Conservation (phyloP, 352 stramenopile species). For the Globisporangium apiculatum region DNA sequence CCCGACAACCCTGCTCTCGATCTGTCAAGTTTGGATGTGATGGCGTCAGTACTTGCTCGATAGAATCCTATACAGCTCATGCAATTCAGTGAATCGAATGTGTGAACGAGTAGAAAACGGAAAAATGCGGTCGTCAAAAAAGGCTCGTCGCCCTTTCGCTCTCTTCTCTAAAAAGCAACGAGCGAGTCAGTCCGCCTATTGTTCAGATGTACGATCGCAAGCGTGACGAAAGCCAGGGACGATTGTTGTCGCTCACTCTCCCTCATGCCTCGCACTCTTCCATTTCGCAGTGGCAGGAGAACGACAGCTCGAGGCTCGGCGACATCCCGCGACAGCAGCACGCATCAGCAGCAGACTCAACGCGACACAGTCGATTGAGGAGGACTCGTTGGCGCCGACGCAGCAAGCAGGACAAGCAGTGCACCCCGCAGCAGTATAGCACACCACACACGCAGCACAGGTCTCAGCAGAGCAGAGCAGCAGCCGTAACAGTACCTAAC, state of each 20-base stretch:
- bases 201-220: background rate
- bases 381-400: background rate
- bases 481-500: background rate
- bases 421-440: background rate
- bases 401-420: background rate
- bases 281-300: background rate
- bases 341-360: background rate
- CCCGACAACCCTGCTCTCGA: too few species aligned
- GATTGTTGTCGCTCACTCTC: background rate
- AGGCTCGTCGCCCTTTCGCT: background rate
- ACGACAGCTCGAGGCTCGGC: background rate
- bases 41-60: too few species aligned
- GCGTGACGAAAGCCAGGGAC: background rate
- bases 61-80: background rate
- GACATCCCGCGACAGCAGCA: background rate
- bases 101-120: background rate
- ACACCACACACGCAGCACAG: background rate
- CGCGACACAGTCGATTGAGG: background rate
- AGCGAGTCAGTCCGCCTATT: conserved; percentile 3
- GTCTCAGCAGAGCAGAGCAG: background rate
- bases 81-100: background rate
- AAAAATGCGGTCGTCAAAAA: background rate
- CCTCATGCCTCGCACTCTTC: background rate
- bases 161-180: too few species aligned
- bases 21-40: too few species aligned